Base-by-base conservation (phyloP, 768 basidiomycete species). In the Tricholoma sp. region DNA sequence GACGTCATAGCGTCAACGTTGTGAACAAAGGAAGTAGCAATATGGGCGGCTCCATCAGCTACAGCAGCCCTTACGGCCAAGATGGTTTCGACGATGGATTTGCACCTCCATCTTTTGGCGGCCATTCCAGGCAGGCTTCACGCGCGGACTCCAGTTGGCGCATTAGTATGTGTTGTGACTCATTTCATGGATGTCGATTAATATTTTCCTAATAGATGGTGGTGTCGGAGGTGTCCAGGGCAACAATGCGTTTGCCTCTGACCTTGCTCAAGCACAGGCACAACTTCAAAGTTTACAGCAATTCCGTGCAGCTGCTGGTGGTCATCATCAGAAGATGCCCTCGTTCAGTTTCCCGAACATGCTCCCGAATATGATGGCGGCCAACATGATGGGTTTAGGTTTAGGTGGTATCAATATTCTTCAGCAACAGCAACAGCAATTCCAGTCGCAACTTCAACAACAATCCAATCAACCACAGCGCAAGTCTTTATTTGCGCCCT, bases 301-400 rank as follows among this genome's bases (percentile, higher is more conserved):
- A 64, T 99, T 98, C 80, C 89, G 95, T 64, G 94, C 94, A 31
- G 94, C 94, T 4, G 88, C 91, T 17, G 92, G 91, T 45, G 94
- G 93, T 9, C 94, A 96, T 64, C 94, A 96, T 69, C 87, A 92
- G 69, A 96, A 96, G 78, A 94, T 97, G 92, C 83, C 91, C 8
- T 98, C 95, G 3, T 98, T 97, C 75, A 93, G 91, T 68, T 94
- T 98, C 77, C 95, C 95, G 5, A 97, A 97, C 69, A 97, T 97
- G 93, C 77, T 97, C 12, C 95, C 94, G 5, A 95, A 95, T 66
- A 89, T 96, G 84, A 91, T 94, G 89, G 94, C 93, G 2, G 94
- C 93, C 15, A 97, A 91, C 64, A 94, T 91, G 86, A 92, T 94
- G 91, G 91, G 93, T 17, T 74, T 94, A 36, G 86, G 87, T 49